Evolutionary conservation across 345 rosid genomes (phyloP), one percentile per base, ranked within the genome.

Genomic region (Ceriops decandra): DNA sequence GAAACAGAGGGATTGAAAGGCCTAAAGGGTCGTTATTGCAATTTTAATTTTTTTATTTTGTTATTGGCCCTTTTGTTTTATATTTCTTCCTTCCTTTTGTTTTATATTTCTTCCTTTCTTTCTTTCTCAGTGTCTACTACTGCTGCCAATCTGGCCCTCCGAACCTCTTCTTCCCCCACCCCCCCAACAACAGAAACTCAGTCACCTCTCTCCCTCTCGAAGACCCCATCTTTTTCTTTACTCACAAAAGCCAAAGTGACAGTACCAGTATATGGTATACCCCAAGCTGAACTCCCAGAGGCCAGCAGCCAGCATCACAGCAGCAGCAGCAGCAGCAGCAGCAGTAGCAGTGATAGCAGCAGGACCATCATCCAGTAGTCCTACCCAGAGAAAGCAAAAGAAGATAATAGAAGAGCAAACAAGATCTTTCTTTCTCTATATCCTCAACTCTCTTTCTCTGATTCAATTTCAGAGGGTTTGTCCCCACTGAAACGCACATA

Each of bases 211-310:
- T 64, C 72, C 71, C 66, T 77, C 77, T 72, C 78, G 62, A 35
- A 52, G 8, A 27, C 35, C 79, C 71, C 21, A 54, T 24, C 62
- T 35, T 69, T 70, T 52, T 6, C 47, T 69, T 26, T 56, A 21
- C 51, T 27, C 67, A 64, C 28, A 74, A 82, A 76, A 72, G 73
- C 88, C 85, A 77, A 81, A 76, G 79, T 66, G 82, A 80, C 85
- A 83, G 86, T 69, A 59, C 30, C 13, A 21, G 28, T 24, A 24
- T 22, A 21, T 24, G 30, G 26, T 8, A 21, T 56, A 1, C 27
- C 28, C 16, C 26, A n/a, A 56, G 59, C 30, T 13, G 49, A 42
- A 42, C 59, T 28, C 26, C 16, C 59, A 56, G 59, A 56, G 59
- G 17, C 26, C 59, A 56, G 59, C 11, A 42, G 49, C 17, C 46